Evolutionary conservation across 805 yeast species (phyloP).

Genomic region (Ogataea philodendri): DNA sequence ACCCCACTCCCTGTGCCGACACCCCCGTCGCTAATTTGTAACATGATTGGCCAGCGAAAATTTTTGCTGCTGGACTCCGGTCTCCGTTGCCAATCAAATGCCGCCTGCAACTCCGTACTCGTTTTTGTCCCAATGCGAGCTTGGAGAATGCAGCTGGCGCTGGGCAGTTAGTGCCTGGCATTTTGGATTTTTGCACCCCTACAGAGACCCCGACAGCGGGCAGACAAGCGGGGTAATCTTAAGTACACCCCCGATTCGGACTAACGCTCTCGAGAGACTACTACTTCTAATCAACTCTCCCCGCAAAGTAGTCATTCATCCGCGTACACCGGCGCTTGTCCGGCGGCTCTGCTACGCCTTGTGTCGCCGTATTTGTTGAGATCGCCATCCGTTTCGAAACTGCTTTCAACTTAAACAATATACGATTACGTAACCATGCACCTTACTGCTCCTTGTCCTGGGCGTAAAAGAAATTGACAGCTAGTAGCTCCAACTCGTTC

Average conservation of each 20-base stretch:
- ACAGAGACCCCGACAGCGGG: too few species aligned
- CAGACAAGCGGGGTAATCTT: too few species aligned
- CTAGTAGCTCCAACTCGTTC: constrained; percentile 62
- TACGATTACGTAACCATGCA: constrained; percentile 3
- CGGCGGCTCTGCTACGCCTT: too few species aligned
- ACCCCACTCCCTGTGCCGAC: constrained; percentile 12
- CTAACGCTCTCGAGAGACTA: too few species aligned
- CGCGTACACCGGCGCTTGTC: too few species aligned
- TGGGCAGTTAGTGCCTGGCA: neutral
- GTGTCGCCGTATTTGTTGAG: too few species aligned
- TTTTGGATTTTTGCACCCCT: too few species aligned
- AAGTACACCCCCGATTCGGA: too few species aligned
- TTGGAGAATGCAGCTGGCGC: neutral
- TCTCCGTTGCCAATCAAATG: constrained; percentile 8
- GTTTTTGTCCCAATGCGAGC: constrained; percentile 2
- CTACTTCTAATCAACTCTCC: too few species aligned
- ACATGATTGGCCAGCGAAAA: constrained; percentile 6
- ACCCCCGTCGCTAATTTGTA: constrained; percentile 6
- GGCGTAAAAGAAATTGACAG: constrained; percentile 83
- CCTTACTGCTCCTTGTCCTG: constrained; percentile 44
- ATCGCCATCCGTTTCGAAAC: too few species aligned
- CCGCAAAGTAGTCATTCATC: too few species aligned
- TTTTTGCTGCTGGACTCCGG: constrained; percentile 5
- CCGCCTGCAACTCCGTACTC: constrained; percentile 4
- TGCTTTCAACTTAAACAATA: neutral